Evolutionary conservation across 768 basidiomycete genomes (phyloP), one percentile per base, ranked within the genome.

Genomic region (Collybia sordida): DNA sequence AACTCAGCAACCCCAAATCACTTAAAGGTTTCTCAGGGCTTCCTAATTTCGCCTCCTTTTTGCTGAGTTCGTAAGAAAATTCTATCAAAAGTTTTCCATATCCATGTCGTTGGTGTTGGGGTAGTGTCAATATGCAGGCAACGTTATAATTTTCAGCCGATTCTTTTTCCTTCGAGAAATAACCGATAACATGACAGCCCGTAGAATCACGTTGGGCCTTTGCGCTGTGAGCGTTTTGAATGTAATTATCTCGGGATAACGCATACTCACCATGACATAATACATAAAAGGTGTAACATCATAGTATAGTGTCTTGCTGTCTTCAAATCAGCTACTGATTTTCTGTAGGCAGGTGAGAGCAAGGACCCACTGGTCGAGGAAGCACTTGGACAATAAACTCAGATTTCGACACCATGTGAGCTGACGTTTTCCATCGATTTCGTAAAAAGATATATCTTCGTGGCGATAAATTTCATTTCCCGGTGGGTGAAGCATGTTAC

Each of bases 211-310:
- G 83, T 62, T 85, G 83, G 43, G 82, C 82, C 90, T 93, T 34
- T 31, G 34, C 17, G 31, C 37, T 18, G 41, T 14, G 43, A 60
- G 53, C 57, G 49, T 40, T 51, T 39, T 31, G 17, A 50, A 50
- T 44, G 41, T 47, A 42, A 38, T 22, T 7, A 21, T 22, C 19
- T 37, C 19, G 25, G 39, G 27, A 35, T 25, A 22, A 27, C 8
- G 40, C 4, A 18, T 22, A 63, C 80, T 59, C 59, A 90, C 93
- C 95, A 99, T 95, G 69, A 95, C 90, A 79, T 99, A 99, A 79
- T 94, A 99, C 81, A 99, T 83, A 77, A 99, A 99, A 2, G 97
- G 97, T 51, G 98, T 98, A 59, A 98, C 96, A 73, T 99, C 97
- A 73, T 98, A 99, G 73, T 99, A 98, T 56, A 99, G 76, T 14